A percentile compares a stretch with the other conserved stretches of the same genome.
These are phyloP conservation scores for Annulohypoxylon truncatum DNA, from an alignment of 2,329 filamentous ascomycete species.

Conservation along the genomic window DNA sequence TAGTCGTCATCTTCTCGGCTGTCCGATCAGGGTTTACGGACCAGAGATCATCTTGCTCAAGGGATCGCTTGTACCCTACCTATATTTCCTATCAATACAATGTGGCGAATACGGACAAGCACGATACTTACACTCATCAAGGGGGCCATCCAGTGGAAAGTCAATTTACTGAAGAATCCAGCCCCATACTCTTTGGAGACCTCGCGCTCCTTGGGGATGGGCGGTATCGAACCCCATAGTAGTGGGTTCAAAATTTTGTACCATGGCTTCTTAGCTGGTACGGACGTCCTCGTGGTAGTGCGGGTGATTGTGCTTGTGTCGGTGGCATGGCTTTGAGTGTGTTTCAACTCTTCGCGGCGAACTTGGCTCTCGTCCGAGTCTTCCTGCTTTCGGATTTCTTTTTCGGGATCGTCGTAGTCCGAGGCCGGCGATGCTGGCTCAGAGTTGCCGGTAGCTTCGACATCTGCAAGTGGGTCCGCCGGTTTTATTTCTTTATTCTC, in stretches of 20 bases:
- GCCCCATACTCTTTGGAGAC: constrained; percentile 78
- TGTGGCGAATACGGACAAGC: constrained; percentile 3
- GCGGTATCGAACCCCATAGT: constrained; percentile 67
- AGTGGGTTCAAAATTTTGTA: constrained; percentile 71
- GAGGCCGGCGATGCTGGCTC: constrained; percentile 37
- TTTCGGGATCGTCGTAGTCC: constrained; percentile 43
- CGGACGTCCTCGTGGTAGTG: constrained; percentile 53
- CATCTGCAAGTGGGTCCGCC: constrained; percentile 42
- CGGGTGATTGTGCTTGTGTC: constrained; percentile 62
- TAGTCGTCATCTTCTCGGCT: constrained; percentile 75
- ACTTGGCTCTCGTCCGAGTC: constrained; percentile 46
- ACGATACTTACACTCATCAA: constrained; percentile 76
- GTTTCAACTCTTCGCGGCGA: constrained; percentile 52
- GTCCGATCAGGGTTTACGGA: constrained; percentile 83
- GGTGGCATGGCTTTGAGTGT: constrained; percentile 65
- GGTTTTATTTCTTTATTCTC: constrained; percentile 46
- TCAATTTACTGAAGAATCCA: constrained; percentile 77
- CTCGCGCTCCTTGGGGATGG: constrained; percentile 64
- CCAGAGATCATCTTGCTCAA: constrained; percentile 90
- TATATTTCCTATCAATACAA: constrained; percentile 50
- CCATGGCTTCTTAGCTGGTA: constrained; percentile 66
- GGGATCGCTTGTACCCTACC: constrained; percentile 85
- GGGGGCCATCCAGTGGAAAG: constrained; percentile 91
- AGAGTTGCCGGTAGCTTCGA: constrained; percentile 36
- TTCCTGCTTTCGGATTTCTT: constrained; percentile 45